A percentile compares a stretch with the other conserved stretches of the same genome.
phyloP scores from a whole-genome alignment of 78 protist genomes.

The Protostelium mycophagum region DNA sequence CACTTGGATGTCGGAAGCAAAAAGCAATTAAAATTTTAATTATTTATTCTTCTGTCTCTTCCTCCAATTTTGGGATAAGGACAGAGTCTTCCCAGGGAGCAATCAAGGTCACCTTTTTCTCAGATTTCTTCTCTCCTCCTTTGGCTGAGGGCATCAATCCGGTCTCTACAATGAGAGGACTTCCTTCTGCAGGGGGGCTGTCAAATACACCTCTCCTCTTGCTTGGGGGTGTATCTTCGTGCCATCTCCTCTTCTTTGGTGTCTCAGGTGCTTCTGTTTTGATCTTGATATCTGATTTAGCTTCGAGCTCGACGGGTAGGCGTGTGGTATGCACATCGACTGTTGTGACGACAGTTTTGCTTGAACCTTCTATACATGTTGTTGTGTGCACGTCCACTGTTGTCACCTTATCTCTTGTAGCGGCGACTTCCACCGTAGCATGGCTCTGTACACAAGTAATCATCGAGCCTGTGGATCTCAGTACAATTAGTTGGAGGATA shows the following conservation, averaged over 20 bases:
- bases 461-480: too few species aligned
- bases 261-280: neutral
- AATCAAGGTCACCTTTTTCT: too few species aligned
- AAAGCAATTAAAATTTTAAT: too few species aligned
- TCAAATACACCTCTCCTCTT: constrained; percentile 1
- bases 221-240: neutral
- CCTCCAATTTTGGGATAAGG: too few species aligned
- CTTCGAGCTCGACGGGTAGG: neutral
- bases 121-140: too few species aligned
- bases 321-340: neutral
- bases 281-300: neutral
- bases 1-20: too few species aligned
- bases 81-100: too few species aligned
- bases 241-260: neutral
- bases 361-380: neutral
- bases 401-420: neutral
- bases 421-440: neutral
- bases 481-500: neutral
- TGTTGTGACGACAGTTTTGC: neutral
- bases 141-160: too few species aligned
- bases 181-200: too few species aligned
- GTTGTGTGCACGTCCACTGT: neutral
- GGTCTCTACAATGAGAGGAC: too few species aligned
- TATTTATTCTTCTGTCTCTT: too few species aligned
- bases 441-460: neutral